Evolutionary conservation across 306 rosid genomes (phyloP).

Genomic region (Ceratonia siliqua): DNA sequence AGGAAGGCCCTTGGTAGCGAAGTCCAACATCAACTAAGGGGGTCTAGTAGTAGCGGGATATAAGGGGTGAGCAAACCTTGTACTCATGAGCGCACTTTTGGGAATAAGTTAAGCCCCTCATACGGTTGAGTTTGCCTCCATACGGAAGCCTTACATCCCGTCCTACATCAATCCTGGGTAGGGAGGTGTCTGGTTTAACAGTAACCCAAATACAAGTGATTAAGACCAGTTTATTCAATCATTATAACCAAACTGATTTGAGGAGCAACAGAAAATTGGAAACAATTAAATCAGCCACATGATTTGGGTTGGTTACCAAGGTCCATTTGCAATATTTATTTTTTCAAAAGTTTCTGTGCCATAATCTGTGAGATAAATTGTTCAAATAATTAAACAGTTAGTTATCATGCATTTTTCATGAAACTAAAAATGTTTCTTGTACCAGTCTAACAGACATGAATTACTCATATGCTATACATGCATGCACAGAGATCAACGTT

Average conservation of each 20-base stretch:
- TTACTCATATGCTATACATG: not conserved
- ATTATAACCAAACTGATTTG: conserved; percentile 31
- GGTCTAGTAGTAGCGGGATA: too few relatives aligned
- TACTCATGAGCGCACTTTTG: too few relatives aligned
- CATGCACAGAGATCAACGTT: conserved; percentile 13
- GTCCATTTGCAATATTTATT: conserved; percentile 21
- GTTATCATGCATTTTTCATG: conserved; percentile 16
- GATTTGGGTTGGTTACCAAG: not conserved
- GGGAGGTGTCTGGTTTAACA: conserved; percentile 16
- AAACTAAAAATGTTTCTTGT: conserved; percentile 1
- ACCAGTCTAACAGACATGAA: conserved; percentile 21
- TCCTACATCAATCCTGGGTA: too few relatives aligned
- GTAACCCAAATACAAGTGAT: not conserved
- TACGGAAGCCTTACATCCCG: too few relatives aligned
- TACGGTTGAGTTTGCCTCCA: too few relatives aligned
- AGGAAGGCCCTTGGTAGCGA: too few relatives aligned
- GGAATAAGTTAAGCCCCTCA: too few relatives aligned
- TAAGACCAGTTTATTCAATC: conserved; percentile 24
- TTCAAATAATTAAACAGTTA: conserved; percentile 10
- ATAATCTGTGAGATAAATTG: conserved; percentile 12
- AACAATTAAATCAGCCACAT: conserved; percentile 27
- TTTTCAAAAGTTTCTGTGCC: not conserved
- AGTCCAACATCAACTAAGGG: too few relatives aligned
- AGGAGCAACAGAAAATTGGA: conserved; percentile 18
- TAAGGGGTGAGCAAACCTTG: too few relatives aligned